phyloP scores from a whole-genome alignment of 768 basidiomycete genomes.

The Lentinula detonsa region DNA sequence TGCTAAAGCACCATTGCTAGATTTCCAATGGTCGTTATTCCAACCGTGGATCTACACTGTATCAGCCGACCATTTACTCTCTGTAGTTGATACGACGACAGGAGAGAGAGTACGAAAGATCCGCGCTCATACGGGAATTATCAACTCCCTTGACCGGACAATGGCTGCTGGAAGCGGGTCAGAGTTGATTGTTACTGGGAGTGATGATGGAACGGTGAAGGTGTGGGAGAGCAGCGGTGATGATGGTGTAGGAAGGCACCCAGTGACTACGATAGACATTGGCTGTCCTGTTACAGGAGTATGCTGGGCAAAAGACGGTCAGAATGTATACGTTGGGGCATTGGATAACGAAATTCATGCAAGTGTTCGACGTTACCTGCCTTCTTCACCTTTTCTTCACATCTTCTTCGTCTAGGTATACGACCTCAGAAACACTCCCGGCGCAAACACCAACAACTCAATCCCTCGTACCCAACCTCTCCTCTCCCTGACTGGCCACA shows the following conservation, averaged over 20 bases:
- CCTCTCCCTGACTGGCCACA: slow-evolving; percentile 77
- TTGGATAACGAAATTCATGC: slow-evolving; percentile 97
- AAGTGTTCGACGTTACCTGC: slow-evolving; percentile 20
- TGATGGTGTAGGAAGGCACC: slow-evolving; percentile 45
- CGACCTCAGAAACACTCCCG: slow-evolving; percentile 83
- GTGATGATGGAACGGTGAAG: slow-evolving; percentile 88
- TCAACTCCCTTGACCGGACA: slow-evolving; percentile 86
- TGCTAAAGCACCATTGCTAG: slow-evolving; percentile 88
- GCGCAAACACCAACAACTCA: slow-evolving; percentile 80
- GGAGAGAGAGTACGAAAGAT: slow-evolving; percentile 79
- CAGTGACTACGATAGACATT: slow-evolving; percentile 75
- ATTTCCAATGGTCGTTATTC: slow-evolving; percentile 85
- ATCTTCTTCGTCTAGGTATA: slow-evolving; percentile 53
- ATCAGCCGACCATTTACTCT: slow-evolving; percentile 83
- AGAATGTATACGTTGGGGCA: slow-evolving; percentile 85
- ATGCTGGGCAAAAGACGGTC: slow-evolving; percentile 88
- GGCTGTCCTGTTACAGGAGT: slow-evolving; percentile 91
- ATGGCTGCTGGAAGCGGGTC: slow-evolving; percentile 78
- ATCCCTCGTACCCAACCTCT: slow-evolving; percentile 84
- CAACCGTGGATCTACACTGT: slow-evolving; percentile 74
- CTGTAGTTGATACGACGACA: slow-evolving; percentile 72
- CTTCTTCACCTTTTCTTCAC: neutral
- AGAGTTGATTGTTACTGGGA: slow-evolving; percentile 82
- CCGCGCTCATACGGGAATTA: slow-evolving; percentile 79
- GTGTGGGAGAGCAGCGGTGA: slow-evolving; percentile 90